Base-by-base conservation (phyloP, 179 eudicot genomes). In the Sideroxylon spinosum region DNA sequence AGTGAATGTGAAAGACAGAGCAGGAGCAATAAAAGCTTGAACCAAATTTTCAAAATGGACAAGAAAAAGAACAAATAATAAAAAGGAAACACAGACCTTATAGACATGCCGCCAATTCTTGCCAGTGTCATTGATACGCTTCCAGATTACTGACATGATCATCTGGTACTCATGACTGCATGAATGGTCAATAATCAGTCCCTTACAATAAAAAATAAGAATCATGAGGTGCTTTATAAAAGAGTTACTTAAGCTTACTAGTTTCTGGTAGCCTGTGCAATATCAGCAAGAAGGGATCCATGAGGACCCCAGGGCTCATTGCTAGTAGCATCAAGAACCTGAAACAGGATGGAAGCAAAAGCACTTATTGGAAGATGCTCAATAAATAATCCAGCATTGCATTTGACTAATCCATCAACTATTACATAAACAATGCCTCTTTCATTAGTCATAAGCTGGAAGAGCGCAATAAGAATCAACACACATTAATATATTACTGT, bases 291-390 rank as follows among this genome's bases (percentile, higher is more conserved):
- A 83, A 89, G 96, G 14, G 97, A 83, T 76, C 97, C 99, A 86
- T 94, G 98, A 72, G 99, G 97, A 78, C 99, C 99, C 97, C 98
- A 96, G 48, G 99, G 90, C 88, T 96, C 99, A 84, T 96, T 96
- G 89, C 98, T 94, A 71, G 99, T 96, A 77, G 99, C 94, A 86
- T 96, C 99, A 61, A 79, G 85, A 79, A 79, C 79, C 85, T 82
- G 59, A 62, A 78, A 84, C 28, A 59, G 65, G 37, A 64, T 29
- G 59, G n/a, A 72, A 71, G 28, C 23, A 48, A 66, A 55, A 20
- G 20, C 37, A 66, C 56, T 52, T 9, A 52, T 9, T 52, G 3
- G 56, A 14, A 52, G 13, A 52, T 52, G 44, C 5, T 37, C 44
- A 52, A 52, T 52, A 14, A 14, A 10, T 52, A 20, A 11, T 23